Evolutionary conservation across 345 rosid species (phyloP), one percentile per base, ranked within the genome.

Genomic region (Populus deltoides): DNA sequence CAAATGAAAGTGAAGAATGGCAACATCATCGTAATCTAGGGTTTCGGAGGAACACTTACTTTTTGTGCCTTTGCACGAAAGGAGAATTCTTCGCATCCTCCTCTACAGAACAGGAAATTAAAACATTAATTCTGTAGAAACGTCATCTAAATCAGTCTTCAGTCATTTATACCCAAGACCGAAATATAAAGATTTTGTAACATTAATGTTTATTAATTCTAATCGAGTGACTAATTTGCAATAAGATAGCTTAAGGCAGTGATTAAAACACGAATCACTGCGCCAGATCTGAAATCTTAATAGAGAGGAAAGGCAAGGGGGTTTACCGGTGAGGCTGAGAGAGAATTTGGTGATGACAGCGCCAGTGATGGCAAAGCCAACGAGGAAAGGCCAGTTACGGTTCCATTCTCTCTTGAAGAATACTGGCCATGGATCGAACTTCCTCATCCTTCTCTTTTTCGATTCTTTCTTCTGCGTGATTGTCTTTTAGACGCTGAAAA

Each of bases 11-110:
- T n/a, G 25, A 59, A 59, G 29, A 59, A 12, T 59, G 63, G 6
- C 12, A 59, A 24, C 25, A 4, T 24, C 25, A 1, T 59, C 63
- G n/a, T 59, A n/a, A 59, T 59, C 63, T 59, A 59, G 63, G 63
- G 63, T 59, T 24, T 59, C 63, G 25, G 1, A 4, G 24, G 29
- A 16, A 59, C 29, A 31, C 47, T 33, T 77, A 91, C 98, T 84
- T 89, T 78, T 83, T 91, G 85, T 94, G 98, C 86, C 88, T 88
- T 86, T 91, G 94, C 55, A 87, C 97, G 77, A 94, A 94, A 10
- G 83, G 84, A 1, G 97, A 94, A 41, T 91, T 90, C 85, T 94
- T 92, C 4, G 93, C 97, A 71, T 94, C 94, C 76, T 92, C 98
- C 88, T 94, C 98, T 94, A 88, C 61, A 82, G 53, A 27, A 5